phyloP scores from a whole-genome alignment of 495 filamentous ascomycete genomes.

The Podospora anserina region DNA sequence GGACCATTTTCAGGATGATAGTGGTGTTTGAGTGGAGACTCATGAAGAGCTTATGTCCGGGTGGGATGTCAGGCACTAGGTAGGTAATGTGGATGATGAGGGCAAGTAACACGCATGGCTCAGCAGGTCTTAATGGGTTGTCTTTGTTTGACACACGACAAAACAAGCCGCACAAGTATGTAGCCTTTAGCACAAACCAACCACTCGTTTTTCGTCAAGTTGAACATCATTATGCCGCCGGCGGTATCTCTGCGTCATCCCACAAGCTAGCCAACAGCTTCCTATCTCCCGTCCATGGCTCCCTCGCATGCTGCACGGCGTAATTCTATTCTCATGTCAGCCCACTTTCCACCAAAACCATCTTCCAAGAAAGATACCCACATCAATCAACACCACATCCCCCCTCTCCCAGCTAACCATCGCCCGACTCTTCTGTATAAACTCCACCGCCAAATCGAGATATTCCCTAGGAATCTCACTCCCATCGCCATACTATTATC shows the following conservation, averaged over 20 bases:
- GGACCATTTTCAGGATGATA: slow-evolving; percentile 30
- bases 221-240: not conserved
- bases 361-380: slow-evolving; percentile 7
- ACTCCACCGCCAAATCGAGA: slow-evolving; percentile 43
- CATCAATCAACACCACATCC: slow-evolving; percentile 31
- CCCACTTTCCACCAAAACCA: not conserved
- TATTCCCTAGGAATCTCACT: slow-evolving; percentile 51
- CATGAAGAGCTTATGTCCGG: no score
- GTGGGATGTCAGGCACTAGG: no score
- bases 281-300: slow-evolving; percentile 27
- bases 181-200: not conserved
- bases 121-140: no score
- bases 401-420: slow-evolving; percentile 26
- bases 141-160: no score
- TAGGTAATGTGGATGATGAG: no score
- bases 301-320: slow-evolving; percentile 15
- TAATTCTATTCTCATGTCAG: slow-evolving; percentile 23
- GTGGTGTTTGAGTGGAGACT: slow-evolving; percentile 25
- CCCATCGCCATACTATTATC: slow-evolving; percentile 45
- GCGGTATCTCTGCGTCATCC: slow-evolving; percentile 16
- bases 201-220: not conserved
- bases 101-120: no score
- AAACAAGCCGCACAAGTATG: not conserved
- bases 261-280: slow-evolving; percentile 29
- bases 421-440: slow-evolving; percentile 31